Percentiles rank a stretch among this genome's conserved stretches.
Evolutionary conservation across 495 filamentous ascomycete species (phyloP).

Genomic region (Xylaria intraflava): DNA sequence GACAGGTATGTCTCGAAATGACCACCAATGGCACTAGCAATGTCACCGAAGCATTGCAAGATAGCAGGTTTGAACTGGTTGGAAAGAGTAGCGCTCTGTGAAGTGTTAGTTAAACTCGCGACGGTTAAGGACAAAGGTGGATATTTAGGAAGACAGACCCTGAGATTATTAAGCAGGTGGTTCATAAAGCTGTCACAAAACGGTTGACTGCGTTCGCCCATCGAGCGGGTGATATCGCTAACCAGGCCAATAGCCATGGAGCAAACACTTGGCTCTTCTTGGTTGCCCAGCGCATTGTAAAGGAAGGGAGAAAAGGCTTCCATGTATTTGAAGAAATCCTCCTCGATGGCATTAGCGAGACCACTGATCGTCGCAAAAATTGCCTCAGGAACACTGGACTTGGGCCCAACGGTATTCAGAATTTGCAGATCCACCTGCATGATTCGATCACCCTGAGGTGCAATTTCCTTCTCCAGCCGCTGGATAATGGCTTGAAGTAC

Average conservation of each 20-base stretch:
- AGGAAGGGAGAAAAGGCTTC: constrained; percentile 84
- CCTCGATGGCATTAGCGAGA: constrained; percentile 80
- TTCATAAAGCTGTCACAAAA: constrained; percentile 99
- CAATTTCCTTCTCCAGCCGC: constrained; percentile 84
- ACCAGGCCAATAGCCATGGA: constrained; percentile 96
- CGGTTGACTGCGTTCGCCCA: constrained; percentile 83
- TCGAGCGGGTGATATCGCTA: constrained; percentile 86
- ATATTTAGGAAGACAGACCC: constrained; percentile 48
- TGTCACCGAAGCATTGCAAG: constrained; percentile 95
- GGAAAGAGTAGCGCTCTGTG: constrained; percentile 60
- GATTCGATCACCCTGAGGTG: constrained; percentile 84
- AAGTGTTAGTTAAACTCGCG: constrained; percentile 25
- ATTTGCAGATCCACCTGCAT: constrained; percentile 83
- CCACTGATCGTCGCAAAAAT: constrained; percentile 85
- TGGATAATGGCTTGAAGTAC: constrained; percentile 87
- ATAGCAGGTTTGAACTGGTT: constrained; percentile 99
- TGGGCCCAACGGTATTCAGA: constrained; percentile 66
- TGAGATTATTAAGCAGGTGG: constrained; percentile 79
- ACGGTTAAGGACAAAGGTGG: not conserved
- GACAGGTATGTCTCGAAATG: constrained; percentile 88
- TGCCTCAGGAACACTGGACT: constrained; percentile 91
- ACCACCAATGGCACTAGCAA: constrained; percentile 88
- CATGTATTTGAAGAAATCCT: constrained; percentile 95
- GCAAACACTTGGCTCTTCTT: constrained; percentile 89
- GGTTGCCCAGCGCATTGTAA: constrained; percentile 87